Conservation (phyloP, 768 basidiomycete species). For the Suillus americanus region DNA sequence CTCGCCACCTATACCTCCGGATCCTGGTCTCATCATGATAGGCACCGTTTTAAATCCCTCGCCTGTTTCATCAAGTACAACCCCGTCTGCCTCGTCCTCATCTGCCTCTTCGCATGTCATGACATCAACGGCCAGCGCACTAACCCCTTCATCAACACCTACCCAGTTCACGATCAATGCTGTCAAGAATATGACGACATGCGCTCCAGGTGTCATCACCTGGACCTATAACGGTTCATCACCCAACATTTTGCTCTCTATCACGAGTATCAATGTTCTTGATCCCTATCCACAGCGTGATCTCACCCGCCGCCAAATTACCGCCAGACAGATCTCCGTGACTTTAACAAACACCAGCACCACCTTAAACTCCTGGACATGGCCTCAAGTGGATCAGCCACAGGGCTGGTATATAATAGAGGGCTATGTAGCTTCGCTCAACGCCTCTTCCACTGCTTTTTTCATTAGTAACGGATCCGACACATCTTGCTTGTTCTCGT, state of each 20-base stretch:
- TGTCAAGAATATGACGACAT: constrained; percentile 35
- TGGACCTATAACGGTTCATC: constrained; percentile 42
- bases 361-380: constrained; percentile 29
- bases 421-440: constrained; percentile 15
- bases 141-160: constrained; percentile 14
- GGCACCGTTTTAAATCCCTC: no score
- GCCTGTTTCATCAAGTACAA: not conserved
- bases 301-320: constrained; percentile 10
- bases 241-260: constrained; percentile 31
- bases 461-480: constrained; percentile 38
- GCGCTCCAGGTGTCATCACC: constrained; percentile 29
- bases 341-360: constrained; percentile 32
- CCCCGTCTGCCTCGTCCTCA: constrained; percentile 8
- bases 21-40: not conserved
- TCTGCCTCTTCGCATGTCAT: constrained; percentile 7
- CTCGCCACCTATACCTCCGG: not conserved
- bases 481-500: constrained; percentile 31
- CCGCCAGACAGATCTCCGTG: constrained; percentile 13
- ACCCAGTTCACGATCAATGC: constrained; percentile 20
- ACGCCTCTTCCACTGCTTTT: constrained; percentile 30
- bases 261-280: constrained; percentile 38
- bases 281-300: constrained; percentile 16
- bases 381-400: constrained; percentile 46
- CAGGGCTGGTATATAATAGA: constrained; percentile 47
- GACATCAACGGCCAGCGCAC: constrained; percentile 6